These are phyloP conservation scores for Tricholomella constricta DNA, from an alignment of 768 basidiomycete genomes.

Conservation along the genomic window DNA sequence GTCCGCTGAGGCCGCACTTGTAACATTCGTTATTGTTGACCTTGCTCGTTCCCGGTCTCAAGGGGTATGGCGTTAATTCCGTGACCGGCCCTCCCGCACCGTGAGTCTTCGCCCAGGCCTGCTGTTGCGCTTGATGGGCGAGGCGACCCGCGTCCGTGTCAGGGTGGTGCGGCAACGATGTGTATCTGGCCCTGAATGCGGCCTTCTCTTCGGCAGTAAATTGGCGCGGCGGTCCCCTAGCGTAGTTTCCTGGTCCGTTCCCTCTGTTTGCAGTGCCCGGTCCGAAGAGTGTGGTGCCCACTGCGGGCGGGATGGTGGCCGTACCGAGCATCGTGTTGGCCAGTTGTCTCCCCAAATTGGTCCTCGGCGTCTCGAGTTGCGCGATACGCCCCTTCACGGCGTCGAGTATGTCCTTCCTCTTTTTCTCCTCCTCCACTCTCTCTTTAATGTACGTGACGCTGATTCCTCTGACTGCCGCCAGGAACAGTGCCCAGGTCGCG, in stretches of 20 bases:
- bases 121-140: neutral
- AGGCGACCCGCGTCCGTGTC: neutral
- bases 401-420: neutral
- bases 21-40: conserved; percentile 2
- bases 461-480: too few relatives aligned
- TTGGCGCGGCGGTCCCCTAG: too few relatives aligned
- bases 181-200: neutral
- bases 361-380: neutral
- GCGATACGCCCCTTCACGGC: neutral
- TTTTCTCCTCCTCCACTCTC: too few relatives aligned
- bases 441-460: neutral
- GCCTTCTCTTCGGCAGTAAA: neutral
- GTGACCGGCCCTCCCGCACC: neutral
- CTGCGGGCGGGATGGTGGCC: neutral
- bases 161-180: neutral
- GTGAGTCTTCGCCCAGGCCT: neutral
- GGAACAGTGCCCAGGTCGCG: neutral
- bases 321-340: neutral
- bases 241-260: too few relatives aligned
- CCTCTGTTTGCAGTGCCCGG: neutral
- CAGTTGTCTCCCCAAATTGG: neutral
- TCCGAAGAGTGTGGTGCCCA: neutral
- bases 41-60: neutral
- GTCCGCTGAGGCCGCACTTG: neutral
- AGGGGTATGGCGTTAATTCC: conserved; percentile 1